A percentile compares a stretch with the other conserved stretches of the same genome.
Evolutionary conservation across 345 rosid species (phyloP).

Genomic region (Citrus sinensis): DVS_A1.0 CM039163.1:2419501-2420000

Average conservation of each 20-base stretch:
- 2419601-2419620: slow-evolving; percentile 44
- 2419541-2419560: slow-evolving; percentile 49
- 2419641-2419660: slow-evolving; percentile 47
- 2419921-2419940: slow-evolving; percentile 63
- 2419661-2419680: slow-evolving; percentile 5
- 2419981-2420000: slow-evolving; percentile 62
- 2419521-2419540: slow-evolving; percentile 32
- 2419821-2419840: slow-evolving; percentile 73
- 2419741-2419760: too few relatives aligned
- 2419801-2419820: slow-evolving; percentile 92
- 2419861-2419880: slow-evolving; percentile 55
- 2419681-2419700: too few relatives aligned
- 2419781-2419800: slow-evolving; percentile 23
- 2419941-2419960: slow-evolving; percentile 36
- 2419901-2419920: slow-evolving; percentile 52
- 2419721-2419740: too few relatives aligned
- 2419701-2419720: too few relatives aligned
- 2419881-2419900: slow-evolving; percentile 66
- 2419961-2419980: slow-evolving; percentile 73
- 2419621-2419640: slow-evolving; percentile 41
- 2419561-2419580: slow-evolving; percentile 35
- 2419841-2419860: slow-evolving; percentile 55
- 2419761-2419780: too few relatives aligned
- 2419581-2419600: slow-evolving; percentile 45
- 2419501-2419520: slow-evolving; percentile 48